Percentiles rank a stretch among this genome's conserved stretches.
These are phyloP conservation scores for Nigrospora oryzae DNA, from an alignment of 2,329 filamentous ascomycete genomes.

Conservation along the genomic window DNA sequence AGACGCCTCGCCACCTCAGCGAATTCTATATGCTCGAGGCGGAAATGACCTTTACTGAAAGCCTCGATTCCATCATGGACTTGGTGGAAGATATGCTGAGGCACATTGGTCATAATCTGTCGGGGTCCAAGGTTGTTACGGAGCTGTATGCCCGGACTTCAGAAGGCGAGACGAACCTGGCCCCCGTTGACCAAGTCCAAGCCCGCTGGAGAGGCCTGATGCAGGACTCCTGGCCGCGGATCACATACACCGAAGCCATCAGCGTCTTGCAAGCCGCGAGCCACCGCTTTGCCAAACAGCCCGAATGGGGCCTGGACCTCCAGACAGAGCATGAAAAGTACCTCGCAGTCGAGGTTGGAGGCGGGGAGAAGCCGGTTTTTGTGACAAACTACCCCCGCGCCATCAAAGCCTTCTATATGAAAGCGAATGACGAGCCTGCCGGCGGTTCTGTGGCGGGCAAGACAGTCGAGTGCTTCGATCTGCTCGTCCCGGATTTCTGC, in stretches of 20 bases:
- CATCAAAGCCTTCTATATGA: conserved; percentile 92
- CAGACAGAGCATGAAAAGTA: conserved; percentile 91
- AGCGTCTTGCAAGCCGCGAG: conserved; percentile 53
- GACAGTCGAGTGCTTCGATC: conserved; percentile 85
- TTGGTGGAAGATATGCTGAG: conserved; percentile 74
- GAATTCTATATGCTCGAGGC: conserved; percentile 99
- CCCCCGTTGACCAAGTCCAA: conserved; percentile 42
- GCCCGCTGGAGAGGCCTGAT: conserved; percentile 66
- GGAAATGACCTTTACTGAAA: conserved; percentile 71
- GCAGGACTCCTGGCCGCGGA: conserved; percentile 58
- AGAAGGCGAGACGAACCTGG: conserved; percentile 34
- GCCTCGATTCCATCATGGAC: conserved; percentile 64
- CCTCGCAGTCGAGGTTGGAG: conserved; percentile 54
- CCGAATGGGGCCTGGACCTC: conserved; percentile 65
- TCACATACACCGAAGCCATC: conserved; percentile 78
- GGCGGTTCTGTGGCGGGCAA: conserved; percentile 13
- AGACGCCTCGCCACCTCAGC: conserved; percentile 87
- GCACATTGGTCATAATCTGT: conserved; percentile 31
- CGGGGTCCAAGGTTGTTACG: conserved; percentile 28
- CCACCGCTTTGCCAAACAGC: conserved; percentile 56
- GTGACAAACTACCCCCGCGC: conserved; percentile 85
- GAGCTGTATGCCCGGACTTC: conserved; percentile 33
- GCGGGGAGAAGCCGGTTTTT: conserved; percentile 62
- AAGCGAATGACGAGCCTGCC: conserved; percentile 8
- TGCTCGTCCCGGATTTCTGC: conserved; percentile 76